Evolutionary conservation across 2,329 filamentous ascomycete genomes (phyloP).

Genomic region (Phyllosticta ampelicida): DNA sequence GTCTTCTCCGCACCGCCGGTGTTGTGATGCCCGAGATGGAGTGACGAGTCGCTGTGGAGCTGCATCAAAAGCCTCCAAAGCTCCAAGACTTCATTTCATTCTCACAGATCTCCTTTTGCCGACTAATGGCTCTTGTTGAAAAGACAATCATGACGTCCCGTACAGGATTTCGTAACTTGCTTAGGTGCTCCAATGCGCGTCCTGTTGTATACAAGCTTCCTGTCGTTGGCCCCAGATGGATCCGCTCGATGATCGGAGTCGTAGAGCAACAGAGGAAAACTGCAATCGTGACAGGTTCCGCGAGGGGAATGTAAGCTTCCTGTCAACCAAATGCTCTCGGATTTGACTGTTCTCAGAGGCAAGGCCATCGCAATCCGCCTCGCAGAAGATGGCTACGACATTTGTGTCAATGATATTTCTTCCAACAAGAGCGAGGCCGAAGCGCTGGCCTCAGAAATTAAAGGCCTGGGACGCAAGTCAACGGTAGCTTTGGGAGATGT

Average conservation of each 20-base stretch:
- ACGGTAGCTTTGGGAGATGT: slow-evolving; percentile 51
- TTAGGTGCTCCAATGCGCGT: slow-evolving; percentile 15
- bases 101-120: neutral
- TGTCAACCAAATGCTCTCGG: neutral
- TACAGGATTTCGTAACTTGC: slow-evolving; percentile 16
- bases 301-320: slow-evolving; percentile 25
- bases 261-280: slow-evolving; percentile 17
- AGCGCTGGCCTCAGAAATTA: slow-evolving; percentile 43
- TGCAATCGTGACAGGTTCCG: slow-evolving; percentile 29
- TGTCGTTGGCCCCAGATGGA: slow-evolving; percentile 14
- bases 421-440: slow-evolving; percentile 44
- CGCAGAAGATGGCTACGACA: slow-evolving; percentile 53
- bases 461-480: slow-evolving; percentile 39
- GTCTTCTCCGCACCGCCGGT: neutral
- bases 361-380: slow-evolving; percentile 53
- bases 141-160: slow-evolving; percentile 12
- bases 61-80: neutral
- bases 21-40: neutral
- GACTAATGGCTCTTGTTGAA: neutral
- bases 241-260: slow-evolving; percentile 17
- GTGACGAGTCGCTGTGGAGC: neutral
- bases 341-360: slow-evolving; percentile 34
- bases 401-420: slow-evolving; percentile 54
- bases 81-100: neutral
- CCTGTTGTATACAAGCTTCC: slow-evolving; percentile 11